A percentile compares a stretch with the other conserved stretches of the same genome.
Conservation (phyloP, 176 grass and related monocot species). For the Phoenix dactylifera region DNA sequence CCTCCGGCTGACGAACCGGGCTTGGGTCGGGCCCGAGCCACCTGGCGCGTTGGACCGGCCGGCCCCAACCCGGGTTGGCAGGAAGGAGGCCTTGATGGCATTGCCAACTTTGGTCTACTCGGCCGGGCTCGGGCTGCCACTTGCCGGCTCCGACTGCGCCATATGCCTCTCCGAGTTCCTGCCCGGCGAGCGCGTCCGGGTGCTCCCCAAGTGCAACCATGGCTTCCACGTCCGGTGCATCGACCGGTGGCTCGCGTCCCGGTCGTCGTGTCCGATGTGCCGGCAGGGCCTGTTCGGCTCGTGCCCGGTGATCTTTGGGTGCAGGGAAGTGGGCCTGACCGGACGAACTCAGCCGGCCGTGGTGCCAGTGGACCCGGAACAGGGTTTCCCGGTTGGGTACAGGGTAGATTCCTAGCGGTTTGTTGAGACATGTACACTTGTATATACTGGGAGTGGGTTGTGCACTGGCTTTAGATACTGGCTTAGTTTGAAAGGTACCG, state of each 20-base stretch:
- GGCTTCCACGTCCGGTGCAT: constrained; percentile 84
- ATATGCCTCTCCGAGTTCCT: constrained; percentile 89
- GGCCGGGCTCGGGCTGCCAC: constrained; percentile 24
- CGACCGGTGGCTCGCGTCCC: constrained; percentile 66
- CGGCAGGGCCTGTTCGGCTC: constrained; percentile 42
- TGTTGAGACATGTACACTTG: no score
- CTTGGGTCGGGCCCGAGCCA: constrained; percentile 27
- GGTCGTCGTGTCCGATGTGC: constrained; percentile 82
- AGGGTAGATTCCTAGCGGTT: no score
- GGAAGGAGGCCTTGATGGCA: constrained; percentile 14
- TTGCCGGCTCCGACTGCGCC: constrained; percentile 59
- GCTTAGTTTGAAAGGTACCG: no score
- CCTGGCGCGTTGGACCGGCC: constrained; percentile 1
- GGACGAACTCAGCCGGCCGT: no score
- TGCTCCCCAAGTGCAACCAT: constrained; percentile 65
- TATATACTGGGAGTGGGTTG: no score
- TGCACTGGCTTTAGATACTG: no score
- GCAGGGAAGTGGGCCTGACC: no score
- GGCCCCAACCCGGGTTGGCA: not conserved
- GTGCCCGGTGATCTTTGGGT: not conserved
- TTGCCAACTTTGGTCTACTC: constrained; percentile 38
- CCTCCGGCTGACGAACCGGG: constrained; percentile 32
- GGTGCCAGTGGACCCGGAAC: not conserved
- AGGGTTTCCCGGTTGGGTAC: no score
- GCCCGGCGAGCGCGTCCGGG: constrained; percentile 60